Conservation (phyloP, 1,284 basidiomycete genomes). For the Rhizopogon parksii region DNA sequence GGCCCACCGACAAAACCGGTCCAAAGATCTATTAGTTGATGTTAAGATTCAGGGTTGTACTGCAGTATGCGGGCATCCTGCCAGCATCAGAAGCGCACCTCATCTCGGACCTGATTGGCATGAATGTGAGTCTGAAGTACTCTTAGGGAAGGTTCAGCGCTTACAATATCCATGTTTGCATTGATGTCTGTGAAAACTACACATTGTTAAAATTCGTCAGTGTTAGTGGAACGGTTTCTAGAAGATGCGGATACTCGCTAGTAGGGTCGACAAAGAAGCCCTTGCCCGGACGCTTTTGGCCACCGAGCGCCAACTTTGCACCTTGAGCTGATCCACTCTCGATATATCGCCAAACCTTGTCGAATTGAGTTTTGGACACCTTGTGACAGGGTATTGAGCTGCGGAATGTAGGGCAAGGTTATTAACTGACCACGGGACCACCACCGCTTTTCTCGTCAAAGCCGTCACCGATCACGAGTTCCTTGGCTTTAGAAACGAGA, state of each 20-base stretch:
- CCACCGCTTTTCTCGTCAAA: slow-evolving; percentile 69
- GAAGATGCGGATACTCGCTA: slow-evolving; percentile 38
- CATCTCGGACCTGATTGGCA: slow-evolving; percentile 58
- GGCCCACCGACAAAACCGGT: slow-evolving; percentile 71
- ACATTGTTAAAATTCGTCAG: slow-evolving; percentile 4
- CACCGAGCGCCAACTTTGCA: slow-evolving; percentile 75
- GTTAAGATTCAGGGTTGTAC: slow-evolving; percentile 1
- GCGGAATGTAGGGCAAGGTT: not conserved
- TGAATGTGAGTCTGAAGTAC: slow-evolving; percentile 8
- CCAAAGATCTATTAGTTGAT: slow-evolving; percentile 64
- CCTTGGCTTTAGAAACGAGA: slow-evolving; percentile 63
- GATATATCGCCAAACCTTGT: slow-evolving; percentile 87
- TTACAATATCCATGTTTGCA: slow-evolving; percentile 73
- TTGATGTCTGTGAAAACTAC: slow-evolving; percentile 70
- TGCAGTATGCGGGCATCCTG: slow-evolving; percentile 6
- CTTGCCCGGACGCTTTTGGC: slow-evolving; percentile 60
- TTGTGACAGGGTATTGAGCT: slow-evolving; percentile 24
- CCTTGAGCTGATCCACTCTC: slow-evolving; percentile 81
- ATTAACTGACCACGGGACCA: slow-evolving; percentile 67
- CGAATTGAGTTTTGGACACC: slow-evolving; percentile 82
- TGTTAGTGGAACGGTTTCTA: not conserved
- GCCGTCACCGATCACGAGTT: slow-evolving; percentile 72
- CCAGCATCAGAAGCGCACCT: slow-evolving; percentile 35
- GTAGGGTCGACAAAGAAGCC: slow-evolving; percentile 76
- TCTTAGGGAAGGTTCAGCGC: slow-evolving; percentile 18